A percentile compares a stretch with the other conserved stretches of the same genome.
Conservation (phyloP, 306 rosid genomes). For the Acacia acuminata region DNA sequence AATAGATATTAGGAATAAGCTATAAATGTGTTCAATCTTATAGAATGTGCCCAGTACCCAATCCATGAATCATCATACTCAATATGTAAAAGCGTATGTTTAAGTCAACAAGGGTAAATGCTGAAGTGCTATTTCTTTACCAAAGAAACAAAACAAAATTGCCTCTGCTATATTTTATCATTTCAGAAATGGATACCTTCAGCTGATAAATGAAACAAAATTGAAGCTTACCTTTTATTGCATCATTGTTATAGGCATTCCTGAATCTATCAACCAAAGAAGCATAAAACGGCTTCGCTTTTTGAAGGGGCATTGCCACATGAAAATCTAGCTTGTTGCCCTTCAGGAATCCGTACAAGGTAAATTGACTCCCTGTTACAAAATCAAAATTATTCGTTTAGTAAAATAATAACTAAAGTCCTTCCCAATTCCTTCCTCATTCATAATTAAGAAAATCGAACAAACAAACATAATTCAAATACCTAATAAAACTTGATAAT, state of each 20-base stretch:
- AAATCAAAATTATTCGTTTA: conserved; percentile 8
- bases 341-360: conserved; percentile 80
- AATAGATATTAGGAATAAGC: neutral
- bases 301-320: conserved; percentile 83
- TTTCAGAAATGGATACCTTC: neutral
- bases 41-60: conserved; percentile 12
- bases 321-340: conserved; percentile 98
- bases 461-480: neutral
- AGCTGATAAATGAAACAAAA: neutral
- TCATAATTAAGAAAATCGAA: neutral
- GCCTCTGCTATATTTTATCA: neutral
- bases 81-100: neutral
- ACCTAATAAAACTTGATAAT: conserved; percentile 79
- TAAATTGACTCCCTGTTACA: conserved; percentile 88
- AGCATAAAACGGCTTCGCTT: conserved; percentile 79
- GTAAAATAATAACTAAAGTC: neutral
- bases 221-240: conserved; percentile 59
- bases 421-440: neutral
- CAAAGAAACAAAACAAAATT: neutral
- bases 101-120: neutral
- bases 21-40: neutral
- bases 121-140: neutral
- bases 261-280: conserved; percentile 74
- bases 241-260: conserved; percentile 60
- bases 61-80: conserved; percentile 5